Evolutionary conservation across 1,139 yeast species (phyloP).

Genomic region (Pichia sp.): DNA sequence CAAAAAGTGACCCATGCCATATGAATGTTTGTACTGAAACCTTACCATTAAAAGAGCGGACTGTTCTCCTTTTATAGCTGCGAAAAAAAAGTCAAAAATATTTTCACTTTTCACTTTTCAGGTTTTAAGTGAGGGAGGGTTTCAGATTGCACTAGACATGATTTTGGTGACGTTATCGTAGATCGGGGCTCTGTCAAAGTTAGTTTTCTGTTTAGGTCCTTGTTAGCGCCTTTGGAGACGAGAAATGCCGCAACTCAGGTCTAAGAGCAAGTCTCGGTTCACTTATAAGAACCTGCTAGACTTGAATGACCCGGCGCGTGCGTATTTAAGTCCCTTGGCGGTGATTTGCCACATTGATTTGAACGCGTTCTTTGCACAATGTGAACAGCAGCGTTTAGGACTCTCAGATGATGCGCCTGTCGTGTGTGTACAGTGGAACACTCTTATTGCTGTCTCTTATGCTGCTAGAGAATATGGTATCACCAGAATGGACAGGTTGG

Average conservation of each 20-base stretch:
- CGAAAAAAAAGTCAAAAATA: not conserved
- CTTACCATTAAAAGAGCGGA: not conserved
- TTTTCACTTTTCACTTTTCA: no score
- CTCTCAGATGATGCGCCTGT: constrained; percentile 67
- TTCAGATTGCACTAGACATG: not conserved
- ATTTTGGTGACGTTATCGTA: no score
- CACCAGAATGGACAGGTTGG: constrained; percentile 64
- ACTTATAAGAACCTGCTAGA: constrained; percentile 41
- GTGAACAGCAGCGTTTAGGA: constrained; percentile 72
- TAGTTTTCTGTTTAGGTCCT: not conserved
- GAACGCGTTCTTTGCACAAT: constrained; percentile 95
- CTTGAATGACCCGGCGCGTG: constrained; percentile 36
- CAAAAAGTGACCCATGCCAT: no score
- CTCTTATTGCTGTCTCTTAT: constrained; percentile 83
- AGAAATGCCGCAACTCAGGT: constrained; percentile 5
- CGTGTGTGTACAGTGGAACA: constrained; percentile 91
- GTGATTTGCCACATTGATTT: constrained; percentile 82
- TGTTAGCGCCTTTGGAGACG: not conserved
- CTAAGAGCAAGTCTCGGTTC: constrained; percentile 28
- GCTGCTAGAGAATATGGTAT: constrained; percentile 85
- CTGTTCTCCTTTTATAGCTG: not conserved
- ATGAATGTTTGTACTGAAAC: no score
- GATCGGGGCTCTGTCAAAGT: not conserved
- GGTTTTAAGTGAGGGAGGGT: not conserved
- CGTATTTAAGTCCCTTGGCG: constrained; percentile 65